Evolutionary conservation across 768 basidiomycete species (phyloP).

Genomic region (Phanerodontia chrysosporium): DNA sequence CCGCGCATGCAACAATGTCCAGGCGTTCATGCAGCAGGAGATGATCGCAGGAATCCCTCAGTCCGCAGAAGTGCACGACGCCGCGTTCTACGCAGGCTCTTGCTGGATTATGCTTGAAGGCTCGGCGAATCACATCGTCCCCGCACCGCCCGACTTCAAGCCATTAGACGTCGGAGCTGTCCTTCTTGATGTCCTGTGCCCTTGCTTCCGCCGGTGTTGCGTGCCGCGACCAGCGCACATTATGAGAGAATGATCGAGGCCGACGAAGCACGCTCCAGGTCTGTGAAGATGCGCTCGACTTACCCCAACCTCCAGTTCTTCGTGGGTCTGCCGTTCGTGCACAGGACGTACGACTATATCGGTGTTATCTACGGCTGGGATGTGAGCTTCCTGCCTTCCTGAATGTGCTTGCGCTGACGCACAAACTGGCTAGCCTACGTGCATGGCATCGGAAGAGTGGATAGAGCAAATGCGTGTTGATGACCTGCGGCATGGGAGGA

Average conservation of each 20-base stretch:
- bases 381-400: conserved; percentile 13
- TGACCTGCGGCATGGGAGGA: conserved; percentile 33
- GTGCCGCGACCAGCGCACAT: neutral
- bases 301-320: conserved; percentile 16
- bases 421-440: conserved; percentile 23
- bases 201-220: neutral
- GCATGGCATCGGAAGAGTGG: conserved; percentile 40
- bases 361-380: conserved; percentile 25
- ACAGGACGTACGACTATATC: conserved; percentile 15
- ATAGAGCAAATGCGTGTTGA: conserved; percentile 40
- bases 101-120: conserved; percentile 16
- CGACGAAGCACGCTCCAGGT: conserved; percentile 12
- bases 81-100: conserved; percentile 20
- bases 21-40: conserved; percentile 6
- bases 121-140: conserved; percentile 9
- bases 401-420: neutral
- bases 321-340: conserved; percentile 21
- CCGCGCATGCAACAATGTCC: conserved; percentile 17
- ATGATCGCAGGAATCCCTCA: neutral
- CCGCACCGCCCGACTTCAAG: conserved; percentile 10
- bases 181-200: conserved; percentile 18
- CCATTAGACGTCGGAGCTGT: conserved; percentile 22
- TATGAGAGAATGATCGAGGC: conserved; percentile 7
- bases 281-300: conserved; percentile 4
- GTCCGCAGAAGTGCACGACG: conserved; percentile 3